Conservation (phyloP, 23 red algal genomes). For the Gracilaria vermiculophylla region DNA sequence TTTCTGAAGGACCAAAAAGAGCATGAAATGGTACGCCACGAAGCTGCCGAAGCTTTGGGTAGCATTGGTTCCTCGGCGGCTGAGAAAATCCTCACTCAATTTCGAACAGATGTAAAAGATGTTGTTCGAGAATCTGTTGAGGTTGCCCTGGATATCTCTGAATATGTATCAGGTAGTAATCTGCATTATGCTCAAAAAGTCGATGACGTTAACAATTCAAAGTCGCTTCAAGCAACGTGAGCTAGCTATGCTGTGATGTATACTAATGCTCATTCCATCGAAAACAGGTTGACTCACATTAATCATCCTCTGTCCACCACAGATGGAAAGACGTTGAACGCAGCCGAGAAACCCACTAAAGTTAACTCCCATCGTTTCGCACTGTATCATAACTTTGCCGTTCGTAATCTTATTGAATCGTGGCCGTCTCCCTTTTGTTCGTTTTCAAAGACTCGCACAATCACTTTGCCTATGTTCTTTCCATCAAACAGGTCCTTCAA, state of each 20-base stretch:
- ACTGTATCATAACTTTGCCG: slow-evolving; percentile 15
- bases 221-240: background rate
- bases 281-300: too few relatives aligned
- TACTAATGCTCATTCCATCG: too few relatives aligned
- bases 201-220: background rate
- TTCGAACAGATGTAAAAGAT: slow-evolving; percentile 56
- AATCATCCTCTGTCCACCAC: too few relatives aligned
- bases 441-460: slow-evolving; percentile 59
- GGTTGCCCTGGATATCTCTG: slow-evolving; percentile 93
- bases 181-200: slow-evolving; percentile 72
- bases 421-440: background rate
- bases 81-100: slow-evolving; percentile 46
- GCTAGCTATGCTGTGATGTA: too few relatives aligned
- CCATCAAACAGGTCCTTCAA: slow-evolving; percentile 68
- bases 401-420: background rate
- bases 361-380: background rate
- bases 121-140: slow-evolving; percentile 97
- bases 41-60: slow-evolving; percentile 97
- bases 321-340: background rate
- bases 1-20: slow-evolving; percentile 66
- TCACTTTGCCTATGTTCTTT: slow-evolving; percentile 78
- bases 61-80: slow-evolving; percentile 56
- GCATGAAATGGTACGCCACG: slow-evolving; percentile 95
- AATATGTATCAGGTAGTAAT: slow-evolving; percentile 49
- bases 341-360: background rate